These are phyloP conservation scores for Schwanniomyces yamadae DNA, from an alignment of 805 yeast species.

Conservation along the genomic window DNA sequence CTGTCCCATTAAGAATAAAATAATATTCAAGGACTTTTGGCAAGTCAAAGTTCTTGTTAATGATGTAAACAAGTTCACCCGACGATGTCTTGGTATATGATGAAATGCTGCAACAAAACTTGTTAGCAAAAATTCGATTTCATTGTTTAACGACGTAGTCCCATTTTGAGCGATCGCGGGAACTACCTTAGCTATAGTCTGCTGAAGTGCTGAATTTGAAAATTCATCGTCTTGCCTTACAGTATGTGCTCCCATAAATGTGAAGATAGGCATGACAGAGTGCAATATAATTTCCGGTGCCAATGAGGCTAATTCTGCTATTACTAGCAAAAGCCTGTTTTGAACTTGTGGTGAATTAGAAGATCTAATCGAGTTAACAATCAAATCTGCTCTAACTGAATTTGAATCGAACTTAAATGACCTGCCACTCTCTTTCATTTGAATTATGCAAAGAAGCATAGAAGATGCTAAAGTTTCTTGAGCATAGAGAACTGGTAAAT, in stretches of 20 bases:
- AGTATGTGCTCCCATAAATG: slow-evolving; percentile 98
- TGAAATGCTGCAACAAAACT: slow-evolving; percentile 93
- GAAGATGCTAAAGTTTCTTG: slow-evolving; percentile 89
- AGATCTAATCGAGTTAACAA: slow-evolving; percentile 87
- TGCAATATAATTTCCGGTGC: slow-evolving; percentile 91
- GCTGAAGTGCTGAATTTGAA: slow-evolving; percentile 88
- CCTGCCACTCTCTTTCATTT: slow-evolving; percentile 39
- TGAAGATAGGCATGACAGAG: slow-evolving; percentile 98
- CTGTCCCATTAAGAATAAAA: slow-evolving; percentile 77
- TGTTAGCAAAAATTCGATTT: slow-evolving; percentile 78
- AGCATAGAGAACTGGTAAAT: slow-evolving; percentile 84
- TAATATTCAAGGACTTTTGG: slow-evolving; percentile 61
- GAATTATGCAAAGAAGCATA: slow-evolving; percentile 66
- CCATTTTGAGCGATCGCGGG: slow-evolving; percentile 72
- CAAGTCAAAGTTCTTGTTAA: slow-evolving; percentile 75
- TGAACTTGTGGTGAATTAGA: slow-evolving; percentile 94
- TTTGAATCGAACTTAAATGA: slow-evolving; percentile 52
- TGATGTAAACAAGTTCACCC: slow-evolving; percentile 80
- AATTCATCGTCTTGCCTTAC: slow-evolving; percentile 96
- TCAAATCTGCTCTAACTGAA: slow-evolving; percentile 80
- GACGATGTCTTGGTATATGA: slow-evolving; percentile 94
- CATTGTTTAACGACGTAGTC: slow-evolving; percentile 45
- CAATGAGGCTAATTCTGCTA: slow-evolving; percentile 82
- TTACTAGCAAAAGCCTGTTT: slow-evolving; percentile 78
- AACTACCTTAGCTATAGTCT: slow-evolving; percentile 83